These are phyloP conservation scores for Kalaharituber pfeilii DNA, from an alignment of 2,329 filamentous ascomycete genomes.

Conservation along the genomic window DNA sequence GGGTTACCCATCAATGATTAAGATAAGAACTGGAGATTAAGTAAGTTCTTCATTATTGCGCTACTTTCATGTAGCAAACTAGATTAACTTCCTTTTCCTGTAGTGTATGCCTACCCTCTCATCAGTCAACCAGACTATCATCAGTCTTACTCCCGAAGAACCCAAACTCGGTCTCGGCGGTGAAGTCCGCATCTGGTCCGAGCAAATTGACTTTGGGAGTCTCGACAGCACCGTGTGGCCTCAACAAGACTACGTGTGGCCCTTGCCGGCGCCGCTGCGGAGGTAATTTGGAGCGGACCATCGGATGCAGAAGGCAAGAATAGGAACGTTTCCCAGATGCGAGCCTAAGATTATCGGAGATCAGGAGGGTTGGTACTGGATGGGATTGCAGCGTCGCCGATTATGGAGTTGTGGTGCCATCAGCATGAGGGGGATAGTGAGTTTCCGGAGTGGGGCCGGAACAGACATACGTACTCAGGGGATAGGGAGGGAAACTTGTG, in stretches of 20 bases:
- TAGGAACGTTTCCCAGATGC: slow-evolving; percentile 53
- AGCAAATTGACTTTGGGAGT: slow-evolving; percentile 58
- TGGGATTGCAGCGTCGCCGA: slow-evolving; percentile 41
- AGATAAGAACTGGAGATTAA: too few relatives aligned
- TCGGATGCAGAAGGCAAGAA: slow-evolving; percentile 49
- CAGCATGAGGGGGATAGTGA: slow-evolving; percentile 20
- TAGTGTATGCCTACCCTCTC: slow-evolving; percentile 62
- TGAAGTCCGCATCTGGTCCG: slow-evolving; percentile 66
- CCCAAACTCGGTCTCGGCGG: slow-evolving; percentile 59
- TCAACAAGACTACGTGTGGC: too few relatives aligned
- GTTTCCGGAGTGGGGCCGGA: not conserved
- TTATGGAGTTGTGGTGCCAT: slow-evolving; percentile 22
- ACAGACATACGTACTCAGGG: not conserved
- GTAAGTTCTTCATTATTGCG: too few relatives aligned
- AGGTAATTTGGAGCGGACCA: slow-evolving; percentile 63
- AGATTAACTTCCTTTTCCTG: too few relatives aligned
- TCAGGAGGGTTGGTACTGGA: slow-evolving; percentile 52
- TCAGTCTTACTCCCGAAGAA: slow-evolving; percentile 41
- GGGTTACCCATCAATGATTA: too few relatives aligned
- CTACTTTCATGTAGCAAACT: too few relatives aligned
- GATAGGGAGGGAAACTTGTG: too few relatives aligned
- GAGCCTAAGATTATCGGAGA: slow-evolving; percentile 51
- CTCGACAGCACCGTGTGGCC: slow-evolving; percentile 67
- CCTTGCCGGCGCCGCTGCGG: slow-evolving; percentile 54
- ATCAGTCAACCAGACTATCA: too few relatives aligned